Conservation (phyloP, 805 yeast genomes). For the Pichia scutulata region DNA sequence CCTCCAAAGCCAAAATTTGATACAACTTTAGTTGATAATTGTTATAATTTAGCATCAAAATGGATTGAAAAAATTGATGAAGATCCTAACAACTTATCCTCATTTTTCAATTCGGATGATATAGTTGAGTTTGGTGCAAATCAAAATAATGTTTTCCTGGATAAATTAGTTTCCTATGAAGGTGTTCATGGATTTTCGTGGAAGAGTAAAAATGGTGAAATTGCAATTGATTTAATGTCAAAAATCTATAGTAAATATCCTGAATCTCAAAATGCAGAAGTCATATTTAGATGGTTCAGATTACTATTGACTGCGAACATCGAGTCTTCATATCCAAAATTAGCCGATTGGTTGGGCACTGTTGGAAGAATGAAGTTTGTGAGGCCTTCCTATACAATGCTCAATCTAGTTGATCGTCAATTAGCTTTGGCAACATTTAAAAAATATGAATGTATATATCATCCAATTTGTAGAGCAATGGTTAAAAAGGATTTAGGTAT, state of each 20-base stretch:
- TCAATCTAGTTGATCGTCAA: constrained; percentile 55
- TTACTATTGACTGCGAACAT: constrained; percentile 53
- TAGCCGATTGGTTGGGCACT: constrained; percentile 82
- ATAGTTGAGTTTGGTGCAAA: constrained; percentile 56
- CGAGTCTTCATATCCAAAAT: constrained; percentile 35
- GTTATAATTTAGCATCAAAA: constrained; percentile 52
- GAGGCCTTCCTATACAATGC: constrained; percentile 70
- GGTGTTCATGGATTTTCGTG: constrained; percentile 34
- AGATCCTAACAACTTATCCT: constrained; percentile 20
- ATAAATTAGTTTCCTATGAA: constrained; percentile 49
- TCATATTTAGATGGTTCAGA: constrained; percentile 68
- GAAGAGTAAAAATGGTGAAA: constrained; percentile 26
- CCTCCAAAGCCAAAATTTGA: constrained; percentile 84
- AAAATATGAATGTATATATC: constrained; percentile 54
- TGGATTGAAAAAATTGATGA: constrained; percentile 45
- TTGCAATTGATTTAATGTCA: constrained; percentile 28
- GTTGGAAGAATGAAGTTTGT: constrained; percentile 95
- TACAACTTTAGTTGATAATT: constrained; percentile 68
- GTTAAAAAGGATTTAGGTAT: constrained; percentile 75
- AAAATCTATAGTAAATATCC: constrained; percentile 34
- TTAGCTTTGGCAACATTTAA: constrained; percentile 62
- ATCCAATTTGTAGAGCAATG: constrained; percentile 76
- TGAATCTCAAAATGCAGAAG: constrained; percentile 67
- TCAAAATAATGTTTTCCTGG: constrained; percentile 75
- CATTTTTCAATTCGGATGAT: constrained; percentile 41